Percentiles rank a stretch among this genome's conserved stretches.
These are phyloP conservation scores for Panaeolus cyanescens DNA, from an alignment of 768 basidiomycete species.

Conservation along the genomic window DNA sequence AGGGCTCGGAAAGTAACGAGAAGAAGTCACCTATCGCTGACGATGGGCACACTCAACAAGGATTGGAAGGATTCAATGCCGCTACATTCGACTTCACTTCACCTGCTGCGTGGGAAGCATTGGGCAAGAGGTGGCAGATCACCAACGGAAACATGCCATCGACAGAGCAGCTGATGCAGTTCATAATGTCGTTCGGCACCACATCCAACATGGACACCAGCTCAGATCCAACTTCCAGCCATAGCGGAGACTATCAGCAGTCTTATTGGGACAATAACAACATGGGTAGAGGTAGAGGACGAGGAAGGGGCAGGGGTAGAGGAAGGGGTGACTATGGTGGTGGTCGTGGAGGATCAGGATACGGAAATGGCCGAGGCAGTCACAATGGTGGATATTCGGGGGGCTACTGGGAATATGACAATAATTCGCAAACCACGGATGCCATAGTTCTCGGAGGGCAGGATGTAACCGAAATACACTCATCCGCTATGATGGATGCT, in stretches of 20 bases:
- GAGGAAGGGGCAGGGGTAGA: constrained; percentile 31
- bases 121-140: constrained; percentile 76
- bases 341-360: constrained; percentile 41
- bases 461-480: constrained; percentile 13
- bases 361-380: constrained; percentile 52
- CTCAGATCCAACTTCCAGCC: constrained; percentile 16
- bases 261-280: constrained; percentile 29
- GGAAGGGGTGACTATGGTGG: constrained; percentile 34
- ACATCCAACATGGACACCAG: constrained; percentile 12
- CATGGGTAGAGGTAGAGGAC: constrained; percentile 31
- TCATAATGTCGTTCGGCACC: constrained; percentile 48
- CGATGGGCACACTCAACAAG: constrained; percentile 28
- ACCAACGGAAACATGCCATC: constrained; percentile 70
- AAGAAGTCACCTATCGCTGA: constrained; percentile 14
- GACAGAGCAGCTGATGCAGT: constrained; percentile 78
- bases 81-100: constrained; percentile 72
- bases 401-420: constrained; percentile 28
- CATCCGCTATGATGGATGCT: not conserved
- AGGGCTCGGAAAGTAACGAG: constrained; percentile 35
- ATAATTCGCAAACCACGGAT: constrained; percentile 45
- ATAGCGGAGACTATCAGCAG: constrained; percentile 12
- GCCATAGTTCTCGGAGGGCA: constrained; percentile 62
- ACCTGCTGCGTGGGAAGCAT: constrained; percentile 76
- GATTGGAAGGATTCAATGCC: constrained; percentile 72
- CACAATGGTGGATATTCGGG: constrained; percentile 22